Base-by-base conservation (phyloP, 176 grass and related monocot species). In the Coix lacrymajobi region DNA sequence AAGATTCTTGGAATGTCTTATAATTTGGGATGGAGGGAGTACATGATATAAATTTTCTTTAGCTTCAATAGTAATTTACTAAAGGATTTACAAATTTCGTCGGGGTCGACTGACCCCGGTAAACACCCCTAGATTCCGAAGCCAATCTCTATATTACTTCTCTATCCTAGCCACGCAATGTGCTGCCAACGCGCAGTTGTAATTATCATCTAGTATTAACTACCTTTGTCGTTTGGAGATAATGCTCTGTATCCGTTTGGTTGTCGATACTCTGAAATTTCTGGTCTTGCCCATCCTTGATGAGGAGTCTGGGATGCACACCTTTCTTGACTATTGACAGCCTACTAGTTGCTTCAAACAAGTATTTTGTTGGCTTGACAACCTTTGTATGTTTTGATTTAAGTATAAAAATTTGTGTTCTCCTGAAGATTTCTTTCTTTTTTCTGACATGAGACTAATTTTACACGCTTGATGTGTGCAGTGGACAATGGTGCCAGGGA, bases 181-280 rank as follows among this genome's bases (percentile, higher is more conserved):
- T 80, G 62, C 58, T 56, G 43, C 61, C 62, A 75, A 26, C 46
- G 11, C 14, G 9, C 28, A 46, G 25, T 79, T 57, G 38, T 40
- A 89, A 61, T 66, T 25, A 67, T 66, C 43, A 62, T 25, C 51
- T 56, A 56, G 15, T 73, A 36, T 85, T 81, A 81, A 73, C 81
- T 40, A 85, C 64, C 71, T 91, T 88, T 85, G 80, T 87, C 75
- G 73, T 62, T 65, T 80, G 62, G 69, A 62, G 62, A 49, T 44
- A 56, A 63, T 76, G 11, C 79, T 78, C 76, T 84, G 89, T 82
- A 40, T 52, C 65, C 66, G 63, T 81, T 49, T 73, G 73, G 32
- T 52, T 85, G 85, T 85, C 85, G 39, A 20, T 72, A 43, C 72
- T 61, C 25, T 54, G 84, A 69, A 67, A 63, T 60, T 85, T 62